Conservation (phyloP, 345 rosid genomes). For the Syzygium jambos region DNA sequence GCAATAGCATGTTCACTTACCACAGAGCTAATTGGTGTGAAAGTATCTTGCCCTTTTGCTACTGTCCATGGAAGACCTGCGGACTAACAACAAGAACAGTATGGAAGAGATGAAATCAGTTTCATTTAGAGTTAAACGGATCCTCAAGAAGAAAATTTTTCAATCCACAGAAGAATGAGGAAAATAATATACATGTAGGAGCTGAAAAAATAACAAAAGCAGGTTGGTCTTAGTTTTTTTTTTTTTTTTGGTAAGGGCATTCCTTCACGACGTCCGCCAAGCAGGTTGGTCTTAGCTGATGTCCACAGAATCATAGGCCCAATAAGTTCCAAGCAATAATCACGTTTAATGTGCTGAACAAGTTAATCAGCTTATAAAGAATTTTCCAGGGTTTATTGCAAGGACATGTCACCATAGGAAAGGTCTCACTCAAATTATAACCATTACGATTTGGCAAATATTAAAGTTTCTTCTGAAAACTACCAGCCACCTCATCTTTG, state of each 20-base stretch:
- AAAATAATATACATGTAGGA: neutral
- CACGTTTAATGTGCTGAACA: neutral
- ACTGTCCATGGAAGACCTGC: conserved; percentile 95
- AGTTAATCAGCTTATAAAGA: neutral
- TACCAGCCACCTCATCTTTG: neutral
- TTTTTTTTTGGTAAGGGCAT: too few relatives aligned
- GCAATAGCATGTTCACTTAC: conserved; percentile 28
- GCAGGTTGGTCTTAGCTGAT: neutral
- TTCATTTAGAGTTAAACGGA: neutral
- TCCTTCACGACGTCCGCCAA: too few relatives aligned
- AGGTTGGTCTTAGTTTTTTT: neutral
- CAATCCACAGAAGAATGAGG: neutral
- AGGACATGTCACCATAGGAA: neutral
- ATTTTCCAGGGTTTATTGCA: neutral
- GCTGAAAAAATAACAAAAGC: neutral
- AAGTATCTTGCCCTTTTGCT: conserved; percentile 91
- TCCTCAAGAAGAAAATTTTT: neutral
- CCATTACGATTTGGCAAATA: neutral
- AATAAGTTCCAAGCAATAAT: neutral
- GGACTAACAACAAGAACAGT: conserved; percentile 34
- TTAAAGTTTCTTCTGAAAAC: neutral
- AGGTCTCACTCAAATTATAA: neutral
- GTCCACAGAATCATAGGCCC: neutral
- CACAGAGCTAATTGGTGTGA: conserved; percentile 82
- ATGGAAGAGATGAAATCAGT: neutral